These are phyloP conservation scores for Nicotiana attenuata DNA, from an alignment of 257 asterid species.

Conservation along the genomic window DNA sequence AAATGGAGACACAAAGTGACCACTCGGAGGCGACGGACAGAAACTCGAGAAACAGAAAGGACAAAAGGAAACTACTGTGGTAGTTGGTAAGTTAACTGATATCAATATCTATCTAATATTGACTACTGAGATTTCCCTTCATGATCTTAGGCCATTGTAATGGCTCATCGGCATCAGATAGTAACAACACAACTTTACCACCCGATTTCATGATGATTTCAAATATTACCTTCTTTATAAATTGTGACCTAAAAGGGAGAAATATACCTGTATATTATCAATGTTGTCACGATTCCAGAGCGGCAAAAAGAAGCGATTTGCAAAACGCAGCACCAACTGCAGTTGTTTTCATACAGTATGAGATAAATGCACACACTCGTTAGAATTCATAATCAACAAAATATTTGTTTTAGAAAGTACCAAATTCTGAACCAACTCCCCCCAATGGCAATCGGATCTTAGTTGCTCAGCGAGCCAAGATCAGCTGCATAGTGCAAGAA, in stretches of 20 bases:
- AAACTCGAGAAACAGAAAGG: background rate
- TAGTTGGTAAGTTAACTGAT: background rate
- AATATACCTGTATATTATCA: constrained; percentile 78
- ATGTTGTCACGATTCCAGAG: constrained; percentile 99
- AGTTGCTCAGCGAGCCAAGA: constrained; percentile 89
- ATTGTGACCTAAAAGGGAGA: too few relatives aligned
- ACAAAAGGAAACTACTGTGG: background rate
- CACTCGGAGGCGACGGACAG: background rate
- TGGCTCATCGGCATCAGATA: background rate
- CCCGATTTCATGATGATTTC: too few relatives aligned
- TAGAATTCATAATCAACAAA: background rate
- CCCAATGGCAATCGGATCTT: too few relatives aligned
- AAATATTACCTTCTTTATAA: too few relatives aligned
- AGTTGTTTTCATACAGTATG: constrained; percentile 16
- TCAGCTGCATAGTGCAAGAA: constrained; percentile 52
- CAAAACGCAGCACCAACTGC: constrained; percentile 98
- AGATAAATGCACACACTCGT: background rate
- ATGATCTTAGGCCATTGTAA: background rate
- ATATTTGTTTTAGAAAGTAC: constrained; percentile 34
- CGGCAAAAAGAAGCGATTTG: constrained; percentile 91
- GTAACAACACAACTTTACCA: background rate
- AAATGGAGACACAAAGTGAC: constrained; percentile 7
- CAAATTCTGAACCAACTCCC: constrained; percentile 97
- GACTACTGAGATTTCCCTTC: background rate
- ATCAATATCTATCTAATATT: background rate